Evolutionary conservation across 805 yeast species (phyloP).

Genomic region (Phaffomyces opuntiae): DNA sequence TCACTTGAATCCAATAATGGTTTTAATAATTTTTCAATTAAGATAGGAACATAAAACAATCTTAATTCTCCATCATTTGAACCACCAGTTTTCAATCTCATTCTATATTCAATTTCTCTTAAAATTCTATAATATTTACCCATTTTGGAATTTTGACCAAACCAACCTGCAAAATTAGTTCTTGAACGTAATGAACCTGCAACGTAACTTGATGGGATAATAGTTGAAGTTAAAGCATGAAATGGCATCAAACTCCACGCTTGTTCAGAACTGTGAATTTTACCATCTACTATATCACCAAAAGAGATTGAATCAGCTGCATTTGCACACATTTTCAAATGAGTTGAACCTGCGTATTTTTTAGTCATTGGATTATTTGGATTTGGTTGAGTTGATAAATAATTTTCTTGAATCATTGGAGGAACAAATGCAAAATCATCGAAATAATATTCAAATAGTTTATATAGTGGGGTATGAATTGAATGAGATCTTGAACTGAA

Average conservation of each 20-base stretch:
- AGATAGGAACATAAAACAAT: constrained; percentile 62
- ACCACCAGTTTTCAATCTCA: constrained; percentile 73
- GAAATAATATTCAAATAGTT: constrained; percentile 82
- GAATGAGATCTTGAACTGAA: constrained; percentile 56
- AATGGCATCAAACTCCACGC: constrained; percentile 91
- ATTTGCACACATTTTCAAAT: constrained; percentile 54
- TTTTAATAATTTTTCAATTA: constrained; percentile 46
- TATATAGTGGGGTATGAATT: constrained; percentile 53
- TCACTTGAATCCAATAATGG: constrained; percentile 49
- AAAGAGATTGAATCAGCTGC: constrained; percentile 88
- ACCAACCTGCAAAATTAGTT: constrained; percentile 74
- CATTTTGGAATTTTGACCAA: constrained; percentile 84
- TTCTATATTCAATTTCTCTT: constrained; percentile 85
- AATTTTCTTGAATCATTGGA: constrained; percentile 93
- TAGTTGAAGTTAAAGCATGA: constrained; percentile 82
- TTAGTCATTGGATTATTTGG: constrained; percentile 26
- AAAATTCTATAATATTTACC: constrained; percentile 72
- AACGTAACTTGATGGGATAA: constrained; percentile 67
- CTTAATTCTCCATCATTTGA: constrained; percentile 72
- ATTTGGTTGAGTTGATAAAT: constrained; percentile 58
- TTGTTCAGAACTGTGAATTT: constrained; percentile 86
- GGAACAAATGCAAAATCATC: constrained; percentile 94
- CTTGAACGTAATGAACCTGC: constrained; percentile 67
- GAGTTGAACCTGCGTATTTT: constrained; percentile 25
- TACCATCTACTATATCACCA: constrained; percentile 73